Evolutionary conservation across 495 filamentous ascomycete species (phyloP).

Genomic region (Daldinia caldariorum): DNA sequence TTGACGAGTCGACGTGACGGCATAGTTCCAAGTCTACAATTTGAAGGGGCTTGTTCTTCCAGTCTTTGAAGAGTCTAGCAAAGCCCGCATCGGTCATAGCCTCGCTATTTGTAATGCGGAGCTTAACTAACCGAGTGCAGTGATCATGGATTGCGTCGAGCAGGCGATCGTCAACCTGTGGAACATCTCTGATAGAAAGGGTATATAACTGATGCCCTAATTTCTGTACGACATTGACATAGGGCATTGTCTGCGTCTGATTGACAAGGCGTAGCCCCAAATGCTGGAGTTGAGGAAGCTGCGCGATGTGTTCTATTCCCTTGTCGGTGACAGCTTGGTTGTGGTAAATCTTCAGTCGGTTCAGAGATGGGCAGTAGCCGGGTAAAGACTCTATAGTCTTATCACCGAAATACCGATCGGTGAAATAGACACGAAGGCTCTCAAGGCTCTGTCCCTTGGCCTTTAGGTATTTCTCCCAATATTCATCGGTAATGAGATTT

Average conservation of each 20-base stretch:
- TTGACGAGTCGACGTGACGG: constrained; percentile 73
- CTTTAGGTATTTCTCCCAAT: constrained; percentile 73
- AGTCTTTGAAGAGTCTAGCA: constrained; percentile 73
- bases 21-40: constrained; percentile 78
- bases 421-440: constrained; percentile 74
- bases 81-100: constrained; percentile 77
- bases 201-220: constrained; percentile 73
- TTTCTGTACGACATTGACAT: constrained; percentile 66
- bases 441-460: constrained; percentile 69
- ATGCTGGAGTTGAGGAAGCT: constrained; percentile 70
- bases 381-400: constrained; percentile 64
- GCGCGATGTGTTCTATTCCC: constrained; percentile 62
- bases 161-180: constrained; percentile 66
- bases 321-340: constrained; percentile 60
- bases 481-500: constrained; percentile 77
- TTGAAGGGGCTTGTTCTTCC: constrained; percentile 74
- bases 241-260: constrained; percentile 62
- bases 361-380: constrained; percentile 68
- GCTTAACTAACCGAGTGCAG: constrained; percentile 74
- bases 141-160: constrained; percentile 71
- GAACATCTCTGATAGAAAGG: constrained; percentile 73
- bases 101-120: constrained; percentile 80
- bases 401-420: constrained; percentile 71
- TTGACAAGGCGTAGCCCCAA: constrained; percentile 72
- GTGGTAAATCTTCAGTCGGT: constrained; percentile 74